Conservation (phyloP, 345 rosid genomes). For the Balakata baccata region DNA sequence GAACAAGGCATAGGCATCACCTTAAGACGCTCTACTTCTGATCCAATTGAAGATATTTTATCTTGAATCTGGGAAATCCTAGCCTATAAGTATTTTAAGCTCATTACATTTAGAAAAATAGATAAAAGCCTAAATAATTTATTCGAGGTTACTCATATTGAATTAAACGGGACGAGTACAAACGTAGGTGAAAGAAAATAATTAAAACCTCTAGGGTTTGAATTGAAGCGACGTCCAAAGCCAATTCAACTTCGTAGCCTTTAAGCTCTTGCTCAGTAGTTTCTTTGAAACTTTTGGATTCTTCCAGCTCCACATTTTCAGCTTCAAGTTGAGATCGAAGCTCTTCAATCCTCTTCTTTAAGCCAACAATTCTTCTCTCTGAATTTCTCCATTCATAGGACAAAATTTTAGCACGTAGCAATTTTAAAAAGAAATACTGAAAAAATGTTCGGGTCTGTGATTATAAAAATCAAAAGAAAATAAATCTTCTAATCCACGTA, state of each 20-base stretch:
- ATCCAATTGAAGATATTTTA: conserved; percentile 48
- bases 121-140: not conserved
- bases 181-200: not conserved
- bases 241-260: conserved; percentile 61
- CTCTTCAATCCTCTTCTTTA: conserved; percentile 50
- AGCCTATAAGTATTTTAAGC: conserved; percentile 37
- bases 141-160: not conserved
- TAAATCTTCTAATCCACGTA: not conserved
- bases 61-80: conserved; percentile 55
- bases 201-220: conserved; percentile 56
- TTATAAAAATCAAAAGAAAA: not conserved
- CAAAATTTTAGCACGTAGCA: not conserved
- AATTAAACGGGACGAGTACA: not conserved
- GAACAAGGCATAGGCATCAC: conserved; percentile 22
- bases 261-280: conserved; percentile 61
- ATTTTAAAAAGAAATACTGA: too few species aligned
- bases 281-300: conserved; percentile 50
- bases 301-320: conserved; percentile 45
- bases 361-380: conserved; percentile 60
- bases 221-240: conserved; percentile 47
- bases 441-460: not conserved
- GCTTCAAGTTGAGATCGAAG: conserved; percentile 46
- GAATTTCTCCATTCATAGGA: not conserved
- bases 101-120: not conserved
- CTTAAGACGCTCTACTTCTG: conserved; percentile 49